These are phyloP conservation scores for Solanum boliviense DNA, from an alignment of 257 asterid genomes.

Conservation along the genomic window DNA sequence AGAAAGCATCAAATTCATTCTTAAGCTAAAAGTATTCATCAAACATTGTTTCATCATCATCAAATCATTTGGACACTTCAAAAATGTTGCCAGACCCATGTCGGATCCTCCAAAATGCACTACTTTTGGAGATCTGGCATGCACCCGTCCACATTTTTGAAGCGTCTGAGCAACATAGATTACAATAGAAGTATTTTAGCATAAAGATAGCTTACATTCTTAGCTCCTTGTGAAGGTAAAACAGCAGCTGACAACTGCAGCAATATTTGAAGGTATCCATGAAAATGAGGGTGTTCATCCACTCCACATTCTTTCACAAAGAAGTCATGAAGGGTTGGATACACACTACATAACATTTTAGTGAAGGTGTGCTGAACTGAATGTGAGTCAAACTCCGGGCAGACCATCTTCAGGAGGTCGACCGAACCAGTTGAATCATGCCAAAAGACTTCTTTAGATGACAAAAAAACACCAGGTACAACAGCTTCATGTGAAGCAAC, in stretches of 20 bases:
- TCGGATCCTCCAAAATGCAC: background rate
- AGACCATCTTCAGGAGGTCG: conserved; percentile 27
- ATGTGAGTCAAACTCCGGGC: conserved; percentile 19
- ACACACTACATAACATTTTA: conserved; percentile 40
- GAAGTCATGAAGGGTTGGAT: conserved; percentile 73
- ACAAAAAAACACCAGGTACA: conserved; percentile 57
- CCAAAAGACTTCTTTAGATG: conserved; percentile 79
- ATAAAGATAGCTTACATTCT: conserved; percentile 36
- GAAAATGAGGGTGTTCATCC: conserved; percentile 46
- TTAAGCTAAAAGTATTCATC: background rate
- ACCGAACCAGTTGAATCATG: conserved; percentile 45
- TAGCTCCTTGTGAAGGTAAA: conserved; percentile 74
- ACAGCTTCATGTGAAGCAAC: conserved; percentile 38
- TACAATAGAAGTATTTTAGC: background rate
- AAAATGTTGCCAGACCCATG: background rate
- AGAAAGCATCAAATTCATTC: background rate
- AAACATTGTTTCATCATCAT: background rate
- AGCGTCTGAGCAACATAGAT: background rate
- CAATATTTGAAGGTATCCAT: conserved; percentile 71
- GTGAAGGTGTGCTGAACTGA: conserved; percentile 14
- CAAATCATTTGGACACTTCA: background rate
- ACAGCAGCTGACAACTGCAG: conserved; percentile 45
- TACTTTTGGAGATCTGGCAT: background rate
- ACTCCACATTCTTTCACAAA: conserved; percentile 91
- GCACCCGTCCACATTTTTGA: background rate